These are phyloP conservation scores for Yueomyces sp. DNA, from an alignment of 1,139 yeast species.

Conservation along the genomic window DNA sequence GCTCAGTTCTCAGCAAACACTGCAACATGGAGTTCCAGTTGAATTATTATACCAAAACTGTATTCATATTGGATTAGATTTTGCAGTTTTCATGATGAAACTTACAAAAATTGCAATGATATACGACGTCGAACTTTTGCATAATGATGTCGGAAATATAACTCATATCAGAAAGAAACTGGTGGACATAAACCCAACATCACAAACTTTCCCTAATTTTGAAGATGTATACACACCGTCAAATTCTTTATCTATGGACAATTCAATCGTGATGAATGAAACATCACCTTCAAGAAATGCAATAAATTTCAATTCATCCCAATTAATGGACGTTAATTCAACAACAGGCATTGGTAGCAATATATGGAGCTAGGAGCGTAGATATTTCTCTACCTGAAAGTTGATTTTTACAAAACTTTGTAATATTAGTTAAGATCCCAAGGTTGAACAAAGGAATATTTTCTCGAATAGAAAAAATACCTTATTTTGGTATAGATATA, in stretches of 20 bases:
- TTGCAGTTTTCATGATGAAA: constrained; percentile 11
- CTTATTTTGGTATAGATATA: too few relatives aligned
- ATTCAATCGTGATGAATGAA: background rate
- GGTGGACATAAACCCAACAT: constrained; percentile 1
- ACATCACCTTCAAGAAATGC: constrained; percentile 1
- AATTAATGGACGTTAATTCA: constrained; percentile 5
- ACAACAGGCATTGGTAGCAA: background rate
- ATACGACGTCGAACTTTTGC: constrained; percentile 14
- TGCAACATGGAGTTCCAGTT: constrained; percentile 11
- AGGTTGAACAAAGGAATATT: too few relatives aligned
- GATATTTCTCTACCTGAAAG: too few relatives aligned
- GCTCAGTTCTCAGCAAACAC: constrained; percentile 4
- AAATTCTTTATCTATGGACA: background rate
- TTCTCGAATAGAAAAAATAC: too few relatives aligned
- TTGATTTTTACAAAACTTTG: too few relatives aligned
- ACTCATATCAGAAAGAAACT: constrained; percentile 13
- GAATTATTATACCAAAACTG: constrained; percentile 14
- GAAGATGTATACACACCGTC: background rate
- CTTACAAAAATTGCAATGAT: constrained; percentile 12
- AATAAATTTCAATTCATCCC: constrained; percentile 2
- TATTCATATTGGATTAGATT: constrained; percentile 9
- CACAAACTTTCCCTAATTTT: background rate
- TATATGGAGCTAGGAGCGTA: too few relatives aligned
- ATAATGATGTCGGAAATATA: constrained; percentile 12
- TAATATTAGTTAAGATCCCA: too few relatives aligned